phyloP scores from a whole-genome alignment of 1,284 basidiomycete genomes.

The Malassezia dermatis region DNA sequence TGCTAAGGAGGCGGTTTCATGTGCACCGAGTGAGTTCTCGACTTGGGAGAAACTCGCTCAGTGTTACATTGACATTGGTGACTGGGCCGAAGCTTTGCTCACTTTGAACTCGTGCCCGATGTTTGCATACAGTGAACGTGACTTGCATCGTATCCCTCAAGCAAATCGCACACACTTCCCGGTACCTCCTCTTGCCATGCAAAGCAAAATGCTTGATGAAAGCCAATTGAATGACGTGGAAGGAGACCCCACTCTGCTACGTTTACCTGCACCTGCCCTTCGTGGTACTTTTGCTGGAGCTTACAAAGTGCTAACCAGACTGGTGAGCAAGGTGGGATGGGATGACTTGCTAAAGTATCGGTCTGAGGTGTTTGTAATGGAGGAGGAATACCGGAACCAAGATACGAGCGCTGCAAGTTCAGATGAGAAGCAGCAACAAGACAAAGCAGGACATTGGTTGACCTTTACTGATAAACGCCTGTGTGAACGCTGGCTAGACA shows the following conservation, averaged over 20 bases:
- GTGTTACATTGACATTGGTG: conserved; percentile 76
- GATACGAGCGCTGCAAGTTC: conserved; percentile 3
- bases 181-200: conserved; percentile 70
- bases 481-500: conserved; percentile 96
- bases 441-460: conserved; percentile 54
- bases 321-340: conserved; percentile 92
- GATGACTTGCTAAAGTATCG: conserved; percentile 91
- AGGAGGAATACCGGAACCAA: conserved; percentile 76
- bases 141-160: conserved; percentile 75
- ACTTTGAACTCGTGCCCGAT: conserved; percentile 98
- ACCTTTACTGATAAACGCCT: conserved; percentile 92
- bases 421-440: neutral
- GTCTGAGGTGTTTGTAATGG: conserved; percentile 95
- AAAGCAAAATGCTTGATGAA: conserved; percentile 56
- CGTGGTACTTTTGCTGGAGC: conserved; percentile 92
- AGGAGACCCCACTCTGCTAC: conserved; percentile 83
- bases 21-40: conserved; percentile 91
- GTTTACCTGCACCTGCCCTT: conserved; percentile 83
- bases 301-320: conserved; percentile 74
- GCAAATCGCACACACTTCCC: conserved; percentile 77
- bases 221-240: conserved; percentile 67
- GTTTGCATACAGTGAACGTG: conserved; percentile 97
- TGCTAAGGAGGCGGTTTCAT: conserved; percentile 85
- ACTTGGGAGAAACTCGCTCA: conserved; percentile 98
- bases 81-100: conserved; percentile 75